Conservation (phyloP, 78 protist genomes). For the Protostelium mycophagum region DNA sequence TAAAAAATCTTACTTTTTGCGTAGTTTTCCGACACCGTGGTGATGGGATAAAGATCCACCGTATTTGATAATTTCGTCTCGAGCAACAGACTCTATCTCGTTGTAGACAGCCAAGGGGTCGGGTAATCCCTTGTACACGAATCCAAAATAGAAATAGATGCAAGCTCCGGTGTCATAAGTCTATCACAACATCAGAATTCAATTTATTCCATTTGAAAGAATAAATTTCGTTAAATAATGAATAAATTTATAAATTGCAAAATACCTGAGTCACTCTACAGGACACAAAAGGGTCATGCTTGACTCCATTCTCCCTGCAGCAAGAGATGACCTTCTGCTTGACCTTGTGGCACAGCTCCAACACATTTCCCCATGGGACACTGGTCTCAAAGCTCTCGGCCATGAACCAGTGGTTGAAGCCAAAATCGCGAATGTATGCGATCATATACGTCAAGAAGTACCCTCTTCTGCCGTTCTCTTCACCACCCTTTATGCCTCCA, state of each 20-base stretch:
- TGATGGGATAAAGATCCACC: constrained; percentile 76
- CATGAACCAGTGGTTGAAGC: constrained; percentile 40
- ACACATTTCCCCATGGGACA: constrained; percentile 22
- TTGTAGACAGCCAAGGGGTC: constrained; percentile 36
- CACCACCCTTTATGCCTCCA: constrained; percentile 62
- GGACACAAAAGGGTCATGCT: neutral
- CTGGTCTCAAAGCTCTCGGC: constrained; percentile 64
- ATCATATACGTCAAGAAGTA: constrained; percentile 60
- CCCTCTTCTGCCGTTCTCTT: constrained; percentile 27
- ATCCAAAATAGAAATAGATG: constrained; percentile 65
- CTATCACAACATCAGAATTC: constrained; percentile 56
- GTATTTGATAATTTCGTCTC: constrained; percentile 55
- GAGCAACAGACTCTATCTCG: constrained; percentile 47
- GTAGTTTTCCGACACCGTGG: constrained; percentile 78
- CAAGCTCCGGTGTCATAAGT: constrained; percentile 43
- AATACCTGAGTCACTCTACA: neutral
- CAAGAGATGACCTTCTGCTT: constrained; percentile 34
- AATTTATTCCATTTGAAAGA: constrained; percentile 51
- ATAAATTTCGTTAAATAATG: too few species aligned
- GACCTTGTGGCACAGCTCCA: constrained; percentile 64
- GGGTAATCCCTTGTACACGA: constrained; percentile 36
- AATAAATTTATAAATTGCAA: too few species aligned
- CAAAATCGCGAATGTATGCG: constrained; percentile 75
- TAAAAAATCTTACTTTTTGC: too few species aligned
- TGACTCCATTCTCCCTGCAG: constrained; percentile 23